Evolutionary conservation across 208 protist genomes (phyloP), one percentile per base, ranked within the genome.

Genomic region (Crithidia mellificae): DNA sequence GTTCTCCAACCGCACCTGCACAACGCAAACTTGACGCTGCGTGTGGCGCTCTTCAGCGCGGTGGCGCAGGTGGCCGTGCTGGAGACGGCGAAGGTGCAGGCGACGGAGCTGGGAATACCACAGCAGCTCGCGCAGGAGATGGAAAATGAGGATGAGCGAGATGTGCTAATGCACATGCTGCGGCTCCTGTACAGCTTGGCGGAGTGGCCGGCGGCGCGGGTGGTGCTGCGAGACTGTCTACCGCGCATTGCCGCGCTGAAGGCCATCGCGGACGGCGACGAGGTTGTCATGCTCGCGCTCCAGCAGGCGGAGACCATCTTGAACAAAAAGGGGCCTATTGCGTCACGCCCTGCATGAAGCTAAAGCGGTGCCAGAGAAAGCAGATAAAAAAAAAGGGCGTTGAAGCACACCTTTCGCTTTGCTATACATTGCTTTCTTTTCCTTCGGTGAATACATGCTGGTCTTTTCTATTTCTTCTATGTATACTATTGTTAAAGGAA

Each of bases 41-140:
- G 90, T 9, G 87, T 88, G 17, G 71, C 80, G 1, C 78, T 91
- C 14, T 82, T 77, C 17, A 74, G 69, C 9, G 86, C 90, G 6
- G 63, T 87, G 19, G 90, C 87, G 44, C 87, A 93, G 56, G 78
- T 93, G 44, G 90, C 88, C 2, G 79, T 96, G 47, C 74, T 88
- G 58, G 90, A 93, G 63, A 63, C 77, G 7, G 87, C 84, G 27
- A 92, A 92, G 68, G 64, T 81, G 15, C 85, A 93, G 67, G 83
- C 86, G 25, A 75, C 88, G 20, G 82, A 92, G 51, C 34, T 77
- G 15, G 63, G 72, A 14, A 44, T 89, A 8, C 62, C 83, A 0
- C 52, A 41, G 19, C 34, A 68, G 14, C 62, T 92, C 7, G 63
- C 78, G 27, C 44, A 52, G 4, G 71, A 87, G 27, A 64, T 93